Conservation (phyloP, 345 rosid genomes). For the Brassica incana region DNA sequence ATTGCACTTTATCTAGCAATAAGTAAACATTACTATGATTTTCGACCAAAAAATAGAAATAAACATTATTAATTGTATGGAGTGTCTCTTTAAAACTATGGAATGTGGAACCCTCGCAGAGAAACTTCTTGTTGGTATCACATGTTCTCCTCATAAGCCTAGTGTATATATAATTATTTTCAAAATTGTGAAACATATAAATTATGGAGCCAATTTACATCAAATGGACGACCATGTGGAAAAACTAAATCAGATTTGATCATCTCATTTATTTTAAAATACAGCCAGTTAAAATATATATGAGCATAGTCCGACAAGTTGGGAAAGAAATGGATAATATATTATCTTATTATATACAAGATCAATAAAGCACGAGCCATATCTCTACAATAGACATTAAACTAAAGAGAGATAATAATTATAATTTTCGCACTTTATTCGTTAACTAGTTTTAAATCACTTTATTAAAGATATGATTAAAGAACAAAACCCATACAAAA, state of each 20-base stretch:
- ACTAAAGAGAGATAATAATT: slow-evolving; percentile 8
- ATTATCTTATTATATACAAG: slow-evolving; percentile 24
- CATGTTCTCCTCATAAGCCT: not conserved
- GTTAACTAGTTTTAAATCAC: slow-evolving; percentile 43
- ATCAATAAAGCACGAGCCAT: slow-evolving; percentile 34
- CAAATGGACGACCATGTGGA: not conserved
- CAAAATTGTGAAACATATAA: not conserved
- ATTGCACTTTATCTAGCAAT: slow-evolving; percentile 37
- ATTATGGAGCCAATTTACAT: not conserved
- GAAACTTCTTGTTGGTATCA: slow-evolving; percentile 8
- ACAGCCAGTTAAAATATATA: not conserved
- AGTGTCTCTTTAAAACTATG: slow-evolving; percentile 5
- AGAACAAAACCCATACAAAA: slow-evolving; percentile 38
- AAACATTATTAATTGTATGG: not conserved
- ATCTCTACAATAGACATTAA: slow-evolving; percentile 18
- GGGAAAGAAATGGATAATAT: slow-evolving; percentile 34
- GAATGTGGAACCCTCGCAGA: slow-evolving; percentile 8
- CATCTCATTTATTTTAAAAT: not conserved
- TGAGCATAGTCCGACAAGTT: slow-evolving; percentile 24
- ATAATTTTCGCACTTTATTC: slow-evolving; percentile 30
- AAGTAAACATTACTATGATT: slow-evolving; percentile 4
- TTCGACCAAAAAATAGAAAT: not conserved
- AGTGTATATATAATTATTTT: not conserved
- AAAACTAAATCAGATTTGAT: not conserved
- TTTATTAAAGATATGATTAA: slow-evolving; percentile 47